Conservation (phyloP, 2,329 filamentous ascomycete genomes). For the Neoarthrinium moseri region DNA sequence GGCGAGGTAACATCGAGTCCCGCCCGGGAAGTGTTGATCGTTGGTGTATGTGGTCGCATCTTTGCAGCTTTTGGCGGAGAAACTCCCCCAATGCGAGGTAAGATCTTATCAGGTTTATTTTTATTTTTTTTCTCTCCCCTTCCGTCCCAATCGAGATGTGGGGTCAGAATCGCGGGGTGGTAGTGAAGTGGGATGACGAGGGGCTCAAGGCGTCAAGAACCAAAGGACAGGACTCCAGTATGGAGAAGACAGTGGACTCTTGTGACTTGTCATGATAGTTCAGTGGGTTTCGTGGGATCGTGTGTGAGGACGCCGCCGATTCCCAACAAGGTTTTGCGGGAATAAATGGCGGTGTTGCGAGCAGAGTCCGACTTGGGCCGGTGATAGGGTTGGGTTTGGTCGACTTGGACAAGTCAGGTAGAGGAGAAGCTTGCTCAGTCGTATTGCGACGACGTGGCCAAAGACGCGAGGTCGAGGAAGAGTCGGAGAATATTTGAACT, state of each 20-base stretch:
- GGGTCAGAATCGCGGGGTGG: slow-evolving; percentile 22
- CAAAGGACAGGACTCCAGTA: slow-evolving; percentile 43
- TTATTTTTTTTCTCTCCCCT: slow-evolving; percentile 7
- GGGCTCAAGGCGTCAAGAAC: slow-evolving; percentile 40
- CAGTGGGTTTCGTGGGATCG: slow-evolving; percentile 23
- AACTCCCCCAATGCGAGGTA: slow-evolving; percentile 18
- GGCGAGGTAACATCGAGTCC: slow-evolving; percentile 34
- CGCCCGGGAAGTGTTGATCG: slow-evolving; percentile 18
- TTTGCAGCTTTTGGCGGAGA: slow-evolving; percentile 20
- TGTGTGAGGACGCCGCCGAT: slow-evolving; percentile 25
- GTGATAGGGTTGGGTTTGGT: no score
- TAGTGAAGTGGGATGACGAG: slow-evolving; percentile 12
- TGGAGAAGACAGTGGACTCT: slow-evolving; percentile 36
- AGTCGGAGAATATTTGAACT: not conserved
- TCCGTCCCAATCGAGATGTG: slow-evolving; percentile 11
- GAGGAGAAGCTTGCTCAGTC: not conserved
- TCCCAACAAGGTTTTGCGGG: slow-evolving; percentile 12
- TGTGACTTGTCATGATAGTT: slow-evolving; percentile 47
- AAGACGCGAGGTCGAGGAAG: not conserved
- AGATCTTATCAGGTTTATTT: slow-evolving; percentile 23
- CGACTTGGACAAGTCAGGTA: not conserved
- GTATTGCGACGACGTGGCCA: not conserved
- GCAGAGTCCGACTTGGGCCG: not conserved
- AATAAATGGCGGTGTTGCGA: not conserved
- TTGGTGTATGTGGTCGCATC: slow-evolving; percentile 29